Conservation (phyloP, 441 rosid species). For the Adansonia rubrostipa region DNA sequence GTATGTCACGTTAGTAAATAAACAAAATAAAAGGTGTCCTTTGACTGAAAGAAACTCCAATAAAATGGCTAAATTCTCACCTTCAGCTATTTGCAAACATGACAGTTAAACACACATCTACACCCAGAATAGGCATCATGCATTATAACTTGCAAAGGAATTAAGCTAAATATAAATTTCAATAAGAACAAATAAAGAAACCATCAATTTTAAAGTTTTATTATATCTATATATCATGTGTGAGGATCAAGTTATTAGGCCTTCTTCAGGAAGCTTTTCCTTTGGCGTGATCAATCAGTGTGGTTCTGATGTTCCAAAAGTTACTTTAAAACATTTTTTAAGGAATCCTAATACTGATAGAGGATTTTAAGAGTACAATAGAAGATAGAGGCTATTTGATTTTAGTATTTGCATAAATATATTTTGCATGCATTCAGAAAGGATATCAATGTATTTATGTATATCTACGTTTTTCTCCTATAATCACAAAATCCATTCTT, state of each 20-base stretch:
- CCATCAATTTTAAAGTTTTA: neutral
- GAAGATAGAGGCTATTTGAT: neutral
- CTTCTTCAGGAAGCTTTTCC: constrained; percentile 9
- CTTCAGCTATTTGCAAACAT: neutral
- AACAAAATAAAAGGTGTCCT: neutral
- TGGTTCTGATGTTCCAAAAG: neutral
- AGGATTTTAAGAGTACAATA: neutral
- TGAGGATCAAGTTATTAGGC: constrained; percentile 14
- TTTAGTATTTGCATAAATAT: neutral
- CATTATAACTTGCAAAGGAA: neutral
- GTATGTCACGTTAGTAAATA: neutral
- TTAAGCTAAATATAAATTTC: neutral
- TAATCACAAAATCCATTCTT: neutral
- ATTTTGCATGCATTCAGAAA: neutral
- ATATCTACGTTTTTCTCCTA: neutral
- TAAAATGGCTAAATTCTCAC: neutral
- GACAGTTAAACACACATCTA: neutral
- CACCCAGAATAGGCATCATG: neutral
- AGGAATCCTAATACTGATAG: neutral
- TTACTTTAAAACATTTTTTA: neutral
- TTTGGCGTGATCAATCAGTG: neutral
- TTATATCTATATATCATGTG: neutral
- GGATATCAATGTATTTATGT: neutral
- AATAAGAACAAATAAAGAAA: neutral
- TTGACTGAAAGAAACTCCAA: constrained; percentile 5